Conservation (phyloP, 75 land plant genomes). For the Cunninghamia lanceolata region DNA sequence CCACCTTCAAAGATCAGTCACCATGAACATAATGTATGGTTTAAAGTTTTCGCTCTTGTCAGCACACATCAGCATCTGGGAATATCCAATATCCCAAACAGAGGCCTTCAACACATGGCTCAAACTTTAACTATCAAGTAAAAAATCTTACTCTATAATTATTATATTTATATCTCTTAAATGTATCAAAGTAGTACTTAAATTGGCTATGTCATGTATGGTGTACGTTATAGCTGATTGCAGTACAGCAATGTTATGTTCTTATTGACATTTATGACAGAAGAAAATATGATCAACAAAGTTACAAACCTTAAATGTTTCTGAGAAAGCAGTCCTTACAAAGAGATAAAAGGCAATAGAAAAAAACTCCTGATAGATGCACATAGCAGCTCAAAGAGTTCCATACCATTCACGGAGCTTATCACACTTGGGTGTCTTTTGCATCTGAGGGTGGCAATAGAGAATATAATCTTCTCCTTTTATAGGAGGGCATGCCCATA, state of each 20-base stretch:
- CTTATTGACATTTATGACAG: background rate
- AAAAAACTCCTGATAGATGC: too few relatives aligned
- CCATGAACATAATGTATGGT: too few relatives aligned
- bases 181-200: background rate
- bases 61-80: too few relatives aligned
- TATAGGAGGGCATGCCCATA: constrained; percentile 82
- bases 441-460: constrained; percentile 69
- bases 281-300: background rate
- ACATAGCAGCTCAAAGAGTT: background rate
- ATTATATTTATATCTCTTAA: background rate
- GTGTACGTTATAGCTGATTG: background rate
- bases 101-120: background rate
- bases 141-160: too few relatives aligned
- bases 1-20: too few relatives aligned
- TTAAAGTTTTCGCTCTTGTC: too few relatives aligned
- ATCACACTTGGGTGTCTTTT: constrained; percentile 67
- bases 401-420: constrained; percentile 65
- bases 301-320: background rate
- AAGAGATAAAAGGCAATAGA: too few relatives aligned
- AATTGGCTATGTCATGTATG: background rate
- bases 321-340: background rate
- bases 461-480: constrained; percentile 80
- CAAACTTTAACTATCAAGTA: background rate
- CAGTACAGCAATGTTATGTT: background rate
- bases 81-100: background rate